Conservation (phyloP, 2,329 filamentous ascomycete species). For the Myriosclerotinia scirpicola region DNA sequence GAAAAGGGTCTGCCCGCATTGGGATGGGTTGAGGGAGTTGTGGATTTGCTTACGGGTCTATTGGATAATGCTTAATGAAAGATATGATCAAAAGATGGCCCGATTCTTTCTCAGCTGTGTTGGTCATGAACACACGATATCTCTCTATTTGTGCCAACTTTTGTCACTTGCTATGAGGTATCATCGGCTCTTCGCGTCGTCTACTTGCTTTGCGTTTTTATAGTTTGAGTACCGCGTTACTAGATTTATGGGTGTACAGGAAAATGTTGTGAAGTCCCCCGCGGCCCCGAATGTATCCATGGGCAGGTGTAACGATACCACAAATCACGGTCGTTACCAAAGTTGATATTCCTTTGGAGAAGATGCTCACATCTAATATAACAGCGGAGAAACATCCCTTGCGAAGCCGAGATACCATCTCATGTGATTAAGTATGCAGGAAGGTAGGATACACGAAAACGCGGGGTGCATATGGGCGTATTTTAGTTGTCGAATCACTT, state of each 20-base stretch:
- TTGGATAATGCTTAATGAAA: conserved; percentile 13
- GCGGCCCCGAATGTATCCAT: conserved; percentile 7
- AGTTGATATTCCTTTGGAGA: background rate
- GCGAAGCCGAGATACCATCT: background rate
- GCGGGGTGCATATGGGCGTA: conserved; percentile 16
- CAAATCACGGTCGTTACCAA: conserved; percentile 17
- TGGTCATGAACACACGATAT: background rate
- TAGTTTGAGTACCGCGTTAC: background rate
- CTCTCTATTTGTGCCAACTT: background rate
- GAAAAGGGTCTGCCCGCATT: background rate
- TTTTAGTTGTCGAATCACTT: conserved; percentile 3
- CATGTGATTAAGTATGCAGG: conserved; percentile 5
- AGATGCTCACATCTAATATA: conserved; percentile 7
- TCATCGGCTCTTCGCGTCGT: background rate
- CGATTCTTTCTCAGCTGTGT: background rate
- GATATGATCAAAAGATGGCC: background rate
- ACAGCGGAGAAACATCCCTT: background rate
- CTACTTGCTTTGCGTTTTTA: background rate
- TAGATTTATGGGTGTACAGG: conserved; percentile 2
- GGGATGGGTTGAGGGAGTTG: background rate
- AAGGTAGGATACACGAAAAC: background rate
- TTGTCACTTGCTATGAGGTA: background rate
- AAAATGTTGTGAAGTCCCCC: background rate
- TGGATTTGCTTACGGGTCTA: conserved; percentile 1
- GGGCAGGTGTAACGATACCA: background rate